These are phyloP conservation scores for Lachnellula occidentalis DNA, from an alignment of 2,329 filamentous ascomycete species.

Conservation along the genomic window DNA sequence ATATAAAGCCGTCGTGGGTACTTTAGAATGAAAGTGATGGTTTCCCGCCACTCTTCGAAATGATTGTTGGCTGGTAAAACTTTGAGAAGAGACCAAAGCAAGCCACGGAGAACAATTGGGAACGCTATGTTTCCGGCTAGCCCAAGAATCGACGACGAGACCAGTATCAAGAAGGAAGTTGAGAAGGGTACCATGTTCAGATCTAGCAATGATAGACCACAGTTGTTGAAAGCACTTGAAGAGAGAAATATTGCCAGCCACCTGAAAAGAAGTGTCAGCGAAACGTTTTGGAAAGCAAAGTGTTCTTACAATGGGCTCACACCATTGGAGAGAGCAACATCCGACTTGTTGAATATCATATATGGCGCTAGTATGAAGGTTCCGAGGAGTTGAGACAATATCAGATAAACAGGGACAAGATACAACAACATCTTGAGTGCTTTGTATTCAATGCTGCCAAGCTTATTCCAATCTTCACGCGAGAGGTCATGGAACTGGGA, in stretches of 20 bases:
- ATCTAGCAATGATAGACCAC: conserved; percentile 60
- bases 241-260: conserved; percentile 63
- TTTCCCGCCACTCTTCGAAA: conserved; percentile 37
- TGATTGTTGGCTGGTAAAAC: conserved; percentile 33
- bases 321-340: conserved; percentile 44
- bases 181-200: conserved; percentile 45
- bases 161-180: conserved; percentile 28
- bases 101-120: conserved; percentile 53
- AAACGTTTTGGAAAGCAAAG: neutral
- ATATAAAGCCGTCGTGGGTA: conserved; percentile 53
- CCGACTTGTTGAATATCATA: conserved; percentile 45
- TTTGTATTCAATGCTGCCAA: conserved; percentile 58
- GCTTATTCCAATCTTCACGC: conserved; percentile 45
- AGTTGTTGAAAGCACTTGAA: conserved; percentile 64
- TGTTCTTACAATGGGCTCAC: conserved; percentile 47
- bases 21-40: conserved; percentile 45
- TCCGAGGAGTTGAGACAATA: conserved; percentile 51
- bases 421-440: conserved; percentile 54
- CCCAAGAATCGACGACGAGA: conserved; percentile 47
- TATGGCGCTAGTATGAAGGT: conserved; percentile 52
- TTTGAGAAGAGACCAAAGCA: conserved; percentile 43
- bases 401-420: conserved; percentile 55
- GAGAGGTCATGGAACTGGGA: conserved; percentile 48
- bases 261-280: neutral
- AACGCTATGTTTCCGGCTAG: conserved; percentile 55